Conservation (phyloP, 2,329 filamentous ascomycete genomes). For the Hortaea werneckii region DNA sequence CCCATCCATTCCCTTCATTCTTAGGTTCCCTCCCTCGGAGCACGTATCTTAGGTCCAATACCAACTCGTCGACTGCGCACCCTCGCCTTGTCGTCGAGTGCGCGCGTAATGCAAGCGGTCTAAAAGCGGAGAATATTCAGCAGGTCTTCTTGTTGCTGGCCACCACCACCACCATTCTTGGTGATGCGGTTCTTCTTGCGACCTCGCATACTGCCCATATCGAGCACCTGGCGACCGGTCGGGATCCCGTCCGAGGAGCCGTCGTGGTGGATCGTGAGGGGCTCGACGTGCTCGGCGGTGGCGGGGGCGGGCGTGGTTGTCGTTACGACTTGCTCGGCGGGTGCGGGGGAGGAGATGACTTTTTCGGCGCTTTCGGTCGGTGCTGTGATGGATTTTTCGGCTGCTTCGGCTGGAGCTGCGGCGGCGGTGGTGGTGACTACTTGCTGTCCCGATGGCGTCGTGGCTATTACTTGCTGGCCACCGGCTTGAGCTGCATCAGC, state of each 20-base stretch:
- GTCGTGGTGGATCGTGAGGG: slow-evolving; percentile 11
- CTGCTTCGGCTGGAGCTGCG: background rate
- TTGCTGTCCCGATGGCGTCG: background rate
- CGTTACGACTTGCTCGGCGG: background rate
- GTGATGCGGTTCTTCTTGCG: slow-evolving; percentile 5
- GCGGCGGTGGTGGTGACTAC: background rate
- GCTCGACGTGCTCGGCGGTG: slow-evolving; percentile 2
- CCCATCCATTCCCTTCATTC: background rate
- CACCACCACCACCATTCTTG: too few relatives aligned
- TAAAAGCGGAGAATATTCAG: slow-evolving; percentile 1
- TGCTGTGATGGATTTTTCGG: background rate
- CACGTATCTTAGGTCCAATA: background rate
- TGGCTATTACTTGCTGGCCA: background rate
- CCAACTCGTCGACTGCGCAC: background rate
- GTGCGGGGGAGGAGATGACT: background rate
- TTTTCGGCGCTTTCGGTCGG: background rate
- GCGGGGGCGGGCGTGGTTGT: slow-evolving; percentile 1
- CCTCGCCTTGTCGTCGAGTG: background rate
- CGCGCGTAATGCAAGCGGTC: background rate
- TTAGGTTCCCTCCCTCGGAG: background rate
- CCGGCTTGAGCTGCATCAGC: background rate
- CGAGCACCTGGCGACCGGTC: slow-evolving; percentile 10
- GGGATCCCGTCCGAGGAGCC: slow-evolving; percentile 7
- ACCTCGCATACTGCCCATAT: slow-evolving; percentile 14
- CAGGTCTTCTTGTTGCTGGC: background rate